Evolutionary conservation across 1,284 basidiomycete species (phyloP).

Genomic region (Papiliotrema laurentii): DNA sequence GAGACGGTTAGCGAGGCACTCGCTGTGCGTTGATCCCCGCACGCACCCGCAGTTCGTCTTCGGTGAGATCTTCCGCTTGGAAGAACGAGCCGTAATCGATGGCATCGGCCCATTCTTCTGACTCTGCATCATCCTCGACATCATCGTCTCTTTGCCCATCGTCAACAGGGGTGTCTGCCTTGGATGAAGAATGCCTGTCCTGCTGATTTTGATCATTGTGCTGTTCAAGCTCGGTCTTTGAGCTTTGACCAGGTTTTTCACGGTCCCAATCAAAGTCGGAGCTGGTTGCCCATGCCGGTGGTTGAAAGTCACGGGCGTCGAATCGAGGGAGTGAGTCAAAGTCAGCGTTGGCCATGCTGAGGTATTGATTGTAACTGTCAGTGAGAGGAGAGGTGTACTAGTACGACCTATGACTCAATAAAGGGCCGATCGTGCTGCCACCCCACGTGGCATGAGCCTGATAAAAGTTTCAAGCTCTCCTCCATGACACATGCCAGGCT

Average conservation of each 20-base stretch:
- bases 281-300: constrained; percentile 32
- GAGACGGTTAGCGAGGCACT: background rate
- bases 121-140: constrained; percentile 10
- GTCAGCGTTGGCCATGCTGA: background rate
- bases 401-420: too few species aligned
- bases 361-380: too few species aligned
- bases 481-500: too few species aligned
- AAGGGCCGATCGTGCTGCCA: background rate
- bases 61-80: too few species aligned
- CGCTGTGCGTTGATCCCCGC: background rate
- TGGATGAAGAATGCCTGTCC: background rate
- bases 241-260: constrained; percentile 17
- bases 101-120: constrained; percentile 18
- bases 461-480: too few species aligned
- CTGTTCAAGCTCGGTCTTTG: constrained; percentile 7
- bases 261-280: constrained; percentile 11
- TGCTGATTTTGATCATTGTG: background rate
- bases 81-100: too few species aligned
- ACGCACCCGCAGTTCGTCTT: background rate
- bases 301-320: constrained; percentile 29
- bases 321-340: constrained; percentile 23
- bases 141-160: constrained; percentile 1
- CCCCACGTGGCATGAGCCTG: too few species aligned
- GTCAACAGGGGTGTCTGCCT: background rate
- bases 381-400: too few species aligned